Percentiles rank a stretch among this genome's conserved stretches.
phyloP scores from a whole-genome alignment of 257 asterid species.

The Jasminum sambac region DNA sequence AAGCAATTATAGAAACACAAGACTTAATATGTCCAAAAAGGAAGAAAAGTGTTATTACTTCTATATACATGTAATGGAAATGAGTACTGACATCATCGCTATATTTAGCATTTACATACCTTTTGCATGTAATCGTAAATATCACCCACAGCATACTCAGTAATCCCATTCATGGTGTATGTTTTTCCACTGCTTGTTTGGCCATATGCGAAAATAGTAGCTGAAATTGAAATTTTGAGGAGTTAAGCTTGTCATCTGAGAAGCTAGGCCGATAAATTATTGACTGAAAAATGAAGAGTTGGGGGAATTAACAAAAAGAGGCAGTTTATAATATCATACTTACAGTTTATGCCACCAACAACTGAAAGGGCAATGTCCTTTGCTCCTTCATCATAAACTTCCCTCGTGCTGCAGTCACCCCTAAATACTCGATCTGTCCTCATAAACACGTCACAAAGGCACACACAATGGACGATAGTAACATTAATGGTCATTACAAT shows the following conservation, averaged over 20 bases:
- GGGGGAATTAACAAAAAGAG: conserved; percentile 17
- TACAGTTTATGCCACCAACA: conserved; percentile 88
- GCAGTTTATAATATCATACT: conserved; percentile 39
- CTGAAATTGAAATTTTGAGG: conserved; percentile 45
- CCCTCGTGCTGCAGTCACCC: conserved; percentile 82
- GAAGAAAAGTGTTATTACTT: background rate
- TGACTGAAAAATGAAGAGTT: background rate
- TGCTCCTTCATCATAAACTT: conserved; percentile 81
- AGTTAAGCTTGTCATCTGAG: background rate
- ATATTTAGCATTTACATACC: conserved; percentile 29
- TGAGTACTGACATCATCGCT: conserved; percentile 7
- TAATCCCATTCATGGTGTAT: conserved; percentile 96
- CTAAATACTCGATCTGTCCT: conserved; percentile 78
- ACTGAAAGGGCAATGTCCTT: conserved; percentile 92
- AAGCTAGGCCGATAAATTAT: background rate
- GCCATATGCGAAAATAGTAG: conserved; percentile 97
- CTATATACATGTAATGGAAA: background rate
- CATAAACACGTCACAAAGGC: conserved; percentile 23
- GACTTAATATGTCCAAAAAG: background rate
- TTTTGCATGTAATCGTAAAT: conserved; percentile 45
- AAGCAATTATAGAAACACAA: conserved; percentile 10
- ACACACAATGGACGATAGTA: background rate
- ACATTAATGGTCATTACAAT: background rate
- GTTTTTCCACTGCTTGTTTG: conserved; percentile 99
- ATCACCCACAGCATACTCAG: conserved; percentile 86